Percentiles rank a stretch among this genome's conserved stretches.
Evolutionary conservation across 495 filamentous ascomycete species (phyloP).

Genomic region (Aspergillus bridgeri): DNA sequence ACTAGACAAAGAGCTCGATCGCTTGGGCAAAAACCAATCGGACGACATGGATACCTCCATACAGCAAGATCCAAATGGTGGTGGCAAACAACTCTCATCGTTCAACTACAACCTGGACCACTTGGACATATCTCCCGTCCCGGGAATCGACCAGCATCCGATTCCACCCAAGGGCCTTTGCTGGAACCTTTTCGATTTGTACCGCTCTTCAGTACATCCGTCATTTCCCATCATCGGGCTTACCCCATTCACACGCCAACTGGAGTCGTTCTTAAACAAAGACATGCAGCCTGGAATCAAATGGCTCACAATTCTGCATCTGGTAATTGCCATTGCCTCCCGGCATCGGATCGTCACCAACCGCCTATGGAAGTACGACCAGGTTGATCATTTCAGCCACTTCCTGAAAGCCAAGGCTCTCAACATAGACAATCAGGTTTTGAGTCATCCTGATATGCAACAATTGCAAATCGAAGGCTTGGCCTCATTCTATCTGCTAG

Average conservation of each 20-base stretch:
- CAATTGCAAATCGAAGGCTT: slow-evolving; percentile 58
- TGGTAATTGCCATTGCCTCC: slow-evolving; percentile 60
- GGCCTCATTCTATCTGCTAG: slow-evolving; percentile 56
- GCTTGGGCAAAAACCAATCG: slow-evolving; percentile 20
- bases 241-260: slow-evolving; percentile 50
- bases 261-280: slow-evolving; percentile 40
- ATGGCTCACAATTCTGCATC: slow-evolving; percentile 58
- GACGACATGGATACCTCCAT: slow-evolving; percentile 22
- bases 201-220: slow-evolving; percentile 55
- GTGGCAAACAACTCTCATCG: slow-evolving; percentile 28
- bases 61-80: slow-evolving; percentile 24
- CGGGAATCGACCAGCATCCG: slow-evolving; percentile 44
- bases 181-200: slow-evolving; percentile 55
- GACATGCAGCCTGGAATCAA: slow-evolving; percentile 41
- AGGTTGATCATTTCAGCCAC: slow-evolving; percentile 52
- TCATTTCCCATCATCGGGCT: slow-evolving; percentile 59
- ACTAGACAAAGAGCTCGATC: slow-evolving; percentile 35
- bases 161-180: slow-evolving; percentile 51
- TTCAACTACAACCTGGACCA: slow-evolving; percentile 52
- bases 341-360: slow-evolving; percentile 47
- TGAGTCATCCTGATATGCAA: slow-evolving; percentile 53
- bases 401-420: slow-evolving; percentile 53
- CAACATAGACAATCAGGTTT: slow-evolving; percentile 46
- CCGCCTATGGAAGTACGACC: slow-evolving; percentile 41
- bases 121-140: slow-evolving; percentile 40